Evolutionary conservation across 2,329 filamentous ascomycete genomes (phyloP), one percentile per base, ranked within the genome.

Genomic region (Coniella lustricola): DNA sequence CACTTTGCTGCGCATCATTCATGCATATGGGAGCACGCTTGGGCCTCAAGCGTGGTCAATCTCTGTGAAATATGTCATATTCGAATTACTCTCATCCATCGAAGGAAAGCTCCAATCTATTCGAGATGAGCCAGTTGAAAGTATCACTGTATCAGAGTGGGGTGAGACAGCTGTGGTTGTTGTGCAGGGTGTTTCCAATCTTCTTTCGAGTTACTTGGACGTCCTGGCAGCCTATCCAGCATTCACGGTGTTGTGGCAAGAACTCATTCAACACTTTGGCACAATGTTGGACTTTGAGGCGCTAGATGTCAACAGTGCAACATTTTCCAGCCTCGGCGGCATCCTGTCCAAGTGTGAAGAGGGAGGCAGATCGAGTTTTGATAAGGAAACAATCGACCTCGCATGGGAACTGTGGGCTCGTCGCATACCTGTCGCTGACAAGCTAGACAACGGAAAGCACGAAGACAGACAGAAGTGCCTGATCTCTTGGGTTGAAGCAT

Each of bases 1-100:
- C 63, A 96, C 91, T 0, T 71, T 97, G 3, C 76, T 96, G 48
- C 81, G 90, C 39, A 95, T 97, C 17, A 90, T 97, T 54, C 90
- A 95, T 62, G 90, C 88, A 1, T 94, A 94, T 54, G 89, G 89
- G 10, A 85, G 90, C 55, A 84, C 85, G 46, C 73, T 96, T 4
- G 83, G 78, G 35, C 75, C 87, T 0, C 80, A 85, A 59, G 84
- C 87, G 0, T 97, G 90, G 90, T 83, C 84, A 41, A 75, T 91
- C 22, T 93, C 90, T 57, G 77, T 95, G 48, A 83, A 86, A 51
- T 81, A 79, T 7, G 85, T 96, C 7, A 75, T 95, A 2, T 90
- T 95, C 65, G 81, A 79, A 51, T 81, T 95, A 56, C 67, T 94
- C 3, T 75, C 82, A 3, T 82, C 81, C 0, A 82, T 90, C n/a